Evolutionary conservation across 257 asterid genomes (phyloP), one percentile per base, ranked within the genome.

Genomic region (Solanum lignicaule): DNA sequence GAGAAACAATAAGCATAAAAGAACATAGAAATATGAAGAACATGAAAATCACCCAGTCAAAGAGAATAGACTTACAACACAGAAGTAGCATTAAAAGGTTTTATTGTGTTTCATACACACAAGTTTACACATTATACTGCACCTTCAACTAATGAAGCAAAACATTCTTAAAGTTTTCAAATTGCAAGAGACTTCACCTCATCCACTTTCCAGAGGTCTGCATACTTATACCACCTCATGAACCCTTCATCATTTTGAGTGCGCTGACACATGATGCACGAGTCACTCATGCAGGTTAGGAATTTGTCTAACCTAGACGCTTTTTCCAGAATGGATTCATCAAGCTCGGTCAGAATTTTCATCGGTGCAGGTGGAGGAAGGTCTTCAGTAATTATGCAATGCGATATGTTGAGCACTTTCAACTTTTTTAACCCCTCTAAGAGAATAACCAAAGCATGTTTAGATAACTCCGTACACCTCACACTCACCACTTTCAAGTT

Each of bases 381-480:
- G 35, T n/a, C 89, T 38, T 95, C 96, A 55, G 91, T 74, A 20
- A 94, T 87, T 5, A 92, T 23, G 78, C 98, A 96, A 35, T 96
- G 98, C 25, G 98, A 94, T 84, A 96, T 93, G 93, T 95, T 96
- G 58, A 96, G 94, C 87, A 95, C 96, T 91, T 94, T 94, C n/a
- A 96, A 89, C 11, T 88, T 91, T 36, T 83, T 91, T 55, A 96
- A 74, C 48, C 89, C 89, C 23, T 93, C 96, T 91, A 96, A 89
- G 90, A 95, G 87, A n/a, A 89, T 89, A 86, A 91, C 43, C 32
- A 96, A 84, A 12, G 98, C 94, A 2, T 89, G 94, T 92, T 84
- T 94, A 13, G 79, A 83, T 81, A 96, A 74, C 82, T 87, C 83
- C 0, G 96, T 90, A 90, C 98, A 95, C 29, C 95, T 95, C 41